Conservation (phyloP, 2,329 filamentous ascomycete species). For the Septoria petroselini region DNA sequence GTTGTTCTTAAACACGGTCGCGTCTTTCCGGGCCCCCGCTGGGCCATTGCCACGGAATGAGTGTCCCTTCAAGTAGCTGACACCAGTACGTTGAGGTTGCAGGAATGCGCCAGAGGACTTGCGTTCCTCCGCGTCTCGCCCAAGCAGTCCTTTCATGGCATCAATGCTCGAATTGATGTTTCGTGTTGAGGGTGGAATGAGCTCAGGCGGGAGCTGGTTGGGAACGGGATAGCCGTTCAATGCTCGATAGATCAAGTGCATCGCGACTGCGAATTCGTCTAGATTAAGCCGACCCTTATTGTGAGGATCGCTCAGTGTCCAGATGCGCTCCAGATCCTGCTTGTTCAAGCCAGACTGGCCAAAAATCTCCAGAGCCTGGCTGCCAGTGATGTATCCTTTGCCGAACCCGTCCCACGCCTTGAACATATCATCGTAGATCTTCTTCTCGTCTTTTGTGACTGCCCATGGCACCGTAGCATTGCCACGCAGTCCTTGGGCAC, state of each 20-base stretch:
- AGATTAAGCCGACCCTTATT: slow-evolving; percentile 93
- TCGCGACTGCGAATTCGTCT: slow-evolving; percentile 96
- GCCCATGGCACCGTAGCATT: slow-evolving; percentile 98
- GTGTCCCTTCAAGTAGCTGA: slow-evolving; percentile 94
- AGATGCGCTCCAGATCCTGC: slow-evolving; percentile 83
- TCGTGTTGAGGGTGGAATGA: slow-evolving; percentile 89
- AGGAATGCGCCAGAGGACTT: slow-evolving; percentile 87
- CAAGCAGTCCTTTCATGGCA: slow-evolving; percentile 83
- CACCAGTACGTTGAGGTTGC: slow-evolving; percentile 93
- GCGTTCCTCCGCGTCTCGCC: slow-evolving; percentile 81
- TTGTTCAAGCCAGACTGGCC: slow-evolving; percentile 93
- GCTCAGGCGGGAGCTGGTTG: slow-evolving; percentile 79
- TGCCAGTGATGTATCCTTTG: slow-evolving; percentile 88
- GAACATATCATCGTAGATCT: slow-evolving; percentile 91
- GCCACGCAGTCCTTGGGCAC: slow-evolving; percentile 80
- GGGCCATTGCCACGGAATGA: slow-evolving; percentile 68
- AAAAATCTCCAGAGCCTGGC: slow-evolving; percentile 94
- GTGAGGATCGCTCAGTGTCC: slow-evolving; percentile 89
- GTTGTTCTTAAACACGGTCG: slow-evolving; percentile 94
- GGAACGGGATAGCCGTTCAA: slow-evolving; percentile 94
- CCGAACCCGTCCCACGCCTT: slow-evolving; percentile 92
- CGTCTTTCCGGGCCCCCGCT: slow-evolving; percentile 74
- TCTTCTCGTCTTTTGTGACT: slow-evolving; percentile 98
- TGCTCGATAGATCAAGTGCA: slow-evolving; percentile 98
- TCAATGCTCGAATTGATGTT: slow-evolving; percentile 92